These are phyloP conservation scores for Barnettozyma sp. DNA, from an alignment of 805 yeast species.

Conservation along the genomic window DNA sequence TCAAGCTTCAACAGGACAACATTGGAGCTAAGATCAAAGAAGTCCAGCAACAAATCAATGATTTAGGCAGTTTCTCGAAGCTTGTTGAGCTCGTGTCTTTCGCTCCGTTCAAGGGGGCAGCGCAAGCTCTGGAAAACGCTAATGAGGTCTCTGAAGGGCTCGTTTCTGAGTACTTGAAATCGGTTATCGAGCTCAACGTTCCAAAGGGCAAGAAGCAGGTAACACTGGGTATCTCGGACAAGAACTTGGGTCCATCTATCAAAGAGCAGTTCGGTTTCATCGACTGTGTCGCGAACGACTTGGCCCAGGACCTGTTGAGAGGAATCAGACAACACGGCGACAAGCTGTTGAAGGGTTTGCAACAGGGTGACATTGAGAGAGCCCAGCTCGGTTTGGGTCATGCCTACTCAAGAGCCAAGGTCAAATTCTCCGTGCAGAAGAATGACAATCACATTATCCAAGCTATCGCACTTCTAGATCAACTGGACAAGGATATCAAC, in stretches of 20 bases:
- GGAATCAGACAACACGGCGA: slow-evolving; percentile 89
- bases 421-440: slow-evolving; percentile 97
- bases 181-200: slow-evolving; percentile 82
- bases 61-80: slow-evolving; percentile 82
- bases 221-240: slow-evolving; percentile 85
- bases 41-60: slow-evolving; percentile 86
- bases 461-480: slow-evolving; percentile 94
- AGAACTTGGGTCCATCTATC: slow-evolving; percentile 92
- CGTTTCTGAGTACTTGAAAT: slow-evolving; percentile 85
- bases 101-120: slow-evolving; percentile 99
- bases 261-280: slow-evolving; percentile 85
- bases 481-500: slow-evolving; percentile 93
- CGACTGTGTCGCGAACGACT: slow-evolving; percentile 85
- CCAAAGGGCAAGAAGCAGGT: slow-evolving; percentile 74
- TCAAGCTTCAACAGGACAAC: slow-evolving; percentile 87
- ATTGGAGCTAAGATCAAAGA: slow-evolving; percentile 88
- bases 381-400: slow-evolving; percentile 99
- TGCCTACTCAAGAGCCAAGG: slow-evolving; percentile 98
- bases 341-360: slow-evolving; percentile 84
- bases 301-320: slow-evolving; percentile 90
- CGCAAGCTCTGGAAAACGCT: slow-evolving; percentile 97
- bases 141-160: slow-evolving; percentile 97
- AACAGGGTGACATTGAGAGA: slow-evolving; percentile 92
- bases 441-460: slow-evolving; percentile 98
- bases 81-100: slow-evolving; percentile 89